phyloP scores from a whole-genome alignment of 2,329 filamentous ascomycete genomes.

The Byssothecium circinans region DNA sequence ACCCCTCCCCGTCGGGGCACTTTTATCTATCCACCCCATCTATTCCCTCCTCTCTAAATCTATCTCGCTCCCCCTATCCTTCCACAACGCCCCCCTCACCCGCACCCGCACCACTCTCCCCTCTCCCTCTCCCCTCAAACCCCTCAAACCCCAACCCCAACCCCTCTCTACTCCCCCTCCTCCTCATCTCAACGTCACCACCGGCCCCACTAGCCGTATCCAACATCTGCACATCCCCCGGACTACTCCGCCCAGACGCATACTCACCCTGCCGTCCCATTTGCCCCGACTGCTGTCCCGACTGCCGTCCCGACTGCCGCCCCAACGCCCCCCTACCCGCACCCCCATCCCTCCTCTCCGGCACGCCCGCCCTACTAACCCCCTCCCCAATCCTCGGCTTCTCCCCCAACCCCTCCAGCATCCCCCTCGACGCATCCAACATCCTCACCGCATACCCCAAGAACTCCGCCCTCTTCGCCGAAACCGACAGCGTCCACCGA shows the following conservation, averaged over 20 bases:
- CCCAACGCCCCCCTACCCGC: too few species aligned
- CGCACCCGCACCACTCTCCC: too few species aligned
- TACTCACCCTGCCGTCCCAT: not conserved
- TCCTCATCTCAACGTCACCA: too few species aligned
- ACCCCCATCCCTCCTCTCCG: slow-evolving; percentile 13
- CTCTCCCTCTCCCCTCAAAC: too few species aligned
- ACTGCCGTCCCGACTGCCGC: too few species aligned
- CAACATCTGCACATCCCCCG: not conserved
- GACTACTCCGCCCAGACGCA: not conserved
- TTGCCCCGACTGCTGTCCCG: slow-evolving; percentile 1
- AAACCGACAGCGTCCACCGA: slow-evolving; percentile 89
- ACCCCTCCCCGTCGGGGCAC: too few species aligned
- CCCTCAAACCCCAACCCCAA: too few species aligned
- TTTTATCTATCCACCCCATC: too few species aligned
- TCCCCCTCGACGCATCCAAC: slow-evolving; percentile 48
- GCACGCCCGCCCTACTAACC: slow-evolving; percentile 43
- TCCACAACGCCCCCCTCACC: too few species aligned
- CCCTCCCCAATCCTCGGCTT: slow-evolving; percentile 46
- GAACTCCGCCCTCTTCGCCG: slow-evolving; percentile 67
- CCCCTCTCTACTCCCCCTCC: too few species aligned
- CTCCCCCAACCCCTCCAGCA: slow-evolving; percentile 49
- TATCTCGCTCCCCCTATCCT: too few species aligned
- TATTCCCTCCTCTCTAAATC: too few species aligned
- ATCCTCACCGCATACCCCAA: slow-evolving; percentile 50
- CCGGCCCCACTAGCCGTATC: not conserved